Evolutionary conservation across 768 basidiomycete species (phyloP).

Genomic region (Tylopilus sp.): DNA sequence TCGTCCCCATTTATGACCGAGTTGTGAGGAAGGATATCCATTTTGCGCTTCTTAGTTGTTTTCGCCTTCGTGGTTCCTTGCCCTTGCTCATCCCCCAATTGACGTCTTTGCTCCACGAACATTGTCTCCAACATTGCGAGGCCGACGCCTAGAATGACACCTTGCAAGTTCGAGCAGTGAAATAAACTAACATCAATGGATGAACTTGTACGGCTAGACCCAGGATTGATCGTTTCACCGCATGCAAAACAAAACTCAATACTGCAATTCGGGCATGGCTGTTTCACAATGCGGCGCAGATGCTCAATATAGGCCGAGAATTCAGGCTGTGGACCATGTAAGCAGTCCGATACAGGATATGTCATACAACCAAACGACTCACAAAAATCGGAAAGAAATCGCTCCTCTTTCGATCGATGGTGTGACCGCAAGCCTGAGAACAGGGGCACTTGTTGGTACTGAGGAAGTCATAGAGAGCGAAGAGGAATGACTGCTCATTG

Average conservation of each 20-base stretch:
- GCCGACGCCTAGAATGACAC: constrained; percentile 87
- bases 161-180: constrained; percentile 88
- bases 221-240: constrained; percentile 56
- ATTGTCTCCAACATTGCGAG: constrained; percentile 79
- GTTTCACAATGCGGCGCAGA: constrained; percentile 53
- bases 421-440: constrained; percentile 70
- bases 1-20: constrained; percentile 35
- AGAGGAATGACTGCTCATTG: constrained; percentile 85
- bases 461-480: constrained; percentile 77
- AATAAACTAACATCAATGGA: constrained; percentile 61
- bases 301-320: constrained; percentile 69
- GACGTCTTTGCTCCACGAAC: constrained; percentile 54
- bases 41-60: constrained; percentile 42
- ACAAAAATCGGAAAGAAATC: constrained; percentile 86
- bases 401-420: constrained; percentile 56
- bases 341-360: constrained; percentile 6
- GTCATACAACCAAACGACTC: constrained; percentile 32
- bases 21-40: constrained; percentile 26
- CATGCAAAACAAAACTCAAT: constrained; percentile 71
- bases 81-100: constrained; percentile 25
- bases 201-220: constrained; percentile 43
- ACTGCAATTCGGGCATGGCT: constrained; percentile 61
- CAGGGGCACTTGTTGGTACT: constrained; percentile 62
- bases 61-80: constrained; percentile 27
- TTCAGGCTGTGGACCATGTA: constrained; percentile 47